These are phyloP conservation scores for Phytophthora fragariae DNA, from an alignment of 352 stramenopile species.

Conservation along the genomic window DNA sequence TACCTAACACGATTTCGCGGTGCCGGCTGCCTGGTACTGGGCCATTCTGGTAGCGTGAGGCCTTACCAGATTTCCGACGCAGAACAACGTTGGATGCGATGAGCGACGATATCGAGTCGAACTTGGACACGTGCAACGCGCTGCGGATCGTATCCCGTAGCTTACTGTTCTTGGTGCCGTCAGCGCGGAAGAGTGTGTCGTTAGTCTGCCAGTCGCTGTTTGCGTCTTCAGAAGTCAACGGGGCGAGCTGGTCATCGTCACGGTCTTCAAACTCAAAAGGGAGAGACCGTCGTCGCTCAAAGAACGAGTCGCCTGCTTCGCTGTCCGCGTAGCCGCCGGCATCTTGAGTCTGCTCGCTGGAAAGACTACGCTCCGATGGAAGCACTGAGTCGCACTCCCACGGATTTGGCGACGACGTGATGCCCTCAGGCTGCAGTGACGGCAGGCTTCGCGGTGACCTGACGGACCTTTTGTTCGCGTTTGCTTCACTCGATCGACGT, in stretches of 20 bases:
- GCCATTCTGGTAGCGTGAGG: conserved; percentile 19
- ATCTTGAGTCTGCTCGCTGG: conserved; percentile 51
- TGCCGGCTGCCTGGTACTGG: conserved; percentile 13
- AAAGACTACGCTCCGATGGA: conserved; percentile 55
- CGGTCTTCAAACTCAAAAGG: conserved; percentile 22
- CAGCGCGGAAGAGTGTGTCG: conserved; percentile 85
- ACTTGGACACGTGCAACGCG: conserved; percentile 87
- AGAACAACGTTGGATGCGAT: conserved; percentile 82
- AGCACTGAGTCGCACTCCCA: conserved; percentile 78
- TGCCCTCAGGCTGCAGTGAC: conserved; percentile 43
- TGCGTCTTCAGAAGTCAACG: conserved; percentile 27
- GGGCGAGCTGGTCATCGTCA: conserved; percentile 21
- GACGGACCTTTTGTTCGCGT: conserved; percentile 7
- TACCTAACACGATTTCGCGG: conserved; percentile 72
- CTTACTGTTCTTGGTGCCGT: conserved; percentile 88
- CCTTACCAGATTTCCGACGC: conserved; percentile 48
- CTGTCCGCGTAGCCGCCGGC: conserved; percentile 11
- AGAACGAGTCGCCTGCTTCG: conserved; percentile 17
- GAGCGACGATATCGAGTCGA: conserved; percentile 91
- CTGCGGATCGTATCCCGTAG: conserved; percentile 85
- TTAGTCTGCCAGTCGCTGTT: conserved; percentile 76
- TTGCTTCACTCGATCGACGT: conserved; percentile 9
- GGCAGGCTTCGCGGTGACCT: conserved; percentile 35
- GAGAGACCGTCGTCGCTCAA: conserved; percentile 24
- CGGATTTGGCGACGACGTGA: conserved; percentile 39